phyloP scores from a whole-genome alignment of 768 basidiomycete genomes.

The Termitomyces sp. region DNA sequence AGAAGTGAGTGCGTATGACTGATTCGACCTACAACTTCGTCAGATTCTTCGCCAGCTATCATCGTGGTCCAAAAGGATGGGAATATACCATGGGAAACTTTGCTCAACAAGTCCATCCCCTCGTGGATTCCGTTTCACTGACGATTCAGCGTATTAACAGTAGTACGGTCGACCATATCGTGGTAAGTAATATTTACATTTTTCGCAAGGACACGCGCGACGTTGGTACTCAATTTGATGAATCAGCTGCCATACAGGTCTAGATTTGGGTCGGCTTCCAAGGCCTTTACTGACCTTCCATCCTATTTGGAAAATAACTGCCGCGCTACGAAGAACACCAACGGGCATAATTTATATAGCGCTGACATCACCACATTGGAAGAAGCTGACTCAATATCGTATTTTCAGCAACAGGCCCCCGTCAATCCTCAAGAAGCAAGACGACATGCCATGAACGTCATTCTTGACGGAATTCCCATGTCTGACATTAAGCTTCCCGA shows the following conservation, averaged over 20 bases:
- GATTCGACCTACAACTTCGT: background rate
- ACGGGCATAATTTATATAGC: slow-evolving; percentile 33
- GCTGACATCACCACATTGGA: slow-evolving; percentile 14
- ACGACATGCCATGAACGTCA: slow-evolving; percentile 40
- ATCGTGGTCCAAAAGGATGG: slow-evolving; percentile 31
- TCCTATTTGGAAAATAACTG: slow-evolving; percentile 52
- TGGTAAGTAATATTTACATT: slow-evolving; percentile 24
- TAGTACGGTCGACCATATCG: slow-evolving; percentile 34
- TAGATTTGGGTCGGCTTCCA: slow-evolving; percentile 40
- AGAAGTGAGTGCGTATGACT: background rate
- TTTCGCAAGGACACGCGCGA: background rate
- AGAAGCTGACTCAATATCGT: slow-evolving; percentile 22
- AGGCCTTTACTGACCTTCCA: slow-evolving; percentile 41
- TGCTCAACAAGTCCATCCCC: slow-evolving; percentile 47
- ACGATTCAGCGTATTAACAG: slow-evolving; percentile 39
- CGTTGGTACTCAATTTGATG: background rate
- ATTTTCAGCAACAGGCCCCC: slow-evolving; percentile 35
- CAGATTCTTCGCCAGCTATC: slow-evolving; percentile 45
- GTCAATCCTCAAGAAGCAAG: slow-evolving; percentile 23
- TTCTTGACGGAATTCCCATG: slow-evolving; percentile 41
- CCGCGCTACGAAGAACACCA: slow-evolving; percentile 40
- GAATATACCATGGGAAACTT: slow-evolving; percentile 48
- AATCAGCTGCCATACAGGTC: slow-evolving; percentile 55
- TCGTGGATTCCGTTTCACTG: slow-evolving; percentile 44
- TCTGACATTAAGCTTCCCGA: slow-evolving; percentile 38